A percentile compares a stretch with the other conserved stretches of the same genome.
Conservation (phyloP, 2,329 filamentous ascomycete genomes). For the Nigrograna mackinnonii region DNA sequence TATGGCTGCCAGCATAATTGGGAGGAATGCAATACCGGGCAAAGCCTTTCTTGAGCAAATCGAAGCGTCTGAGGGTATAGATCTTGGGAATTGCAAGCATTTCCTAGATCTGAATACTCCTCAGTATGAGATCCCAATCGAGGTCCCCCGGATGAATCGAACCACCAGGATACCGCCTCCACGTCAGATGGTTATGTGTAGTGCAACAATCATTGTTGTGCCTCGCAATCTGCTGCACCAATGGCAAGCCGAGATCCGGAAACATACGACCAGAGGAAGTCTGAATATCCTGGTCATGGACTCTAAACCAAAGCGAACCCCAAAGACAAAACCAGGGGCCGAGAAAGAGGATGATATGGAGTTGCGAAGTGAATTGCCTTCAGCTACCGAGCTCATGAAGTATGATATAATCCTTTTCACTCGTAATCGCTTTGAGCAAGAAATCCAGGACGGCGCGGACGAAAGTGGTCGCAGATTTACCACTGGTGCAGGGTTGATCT, state of each 20-base stretch:
- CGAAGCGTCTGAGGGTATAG: conserved; percentile 53
- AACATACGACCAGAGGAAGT: conserved; percentile 66
- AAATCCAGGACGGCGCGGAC: conserved; percentile 59
- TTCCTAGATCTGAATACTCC: conserved; percentile 37
- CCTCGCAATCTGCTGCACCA: conserved; percentile 83
- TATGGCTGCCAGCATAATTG: conserved; percentile 74
- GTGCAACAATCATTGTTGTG: conserved; percentile 76
- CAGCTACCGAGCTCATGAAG: conserved; percentile 59
- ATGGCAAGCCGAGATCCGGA: conserved; percentile 79
- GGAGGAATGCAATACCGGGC: conserved; percentile 72
- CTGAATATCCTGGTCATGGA: conserved; percentile 69
- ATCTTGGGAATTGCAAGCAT: conserved; percentile 24
- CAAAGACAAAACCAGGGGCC: conserved; percentile 13
- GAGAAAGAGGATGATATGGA: conserved; percentile 20
- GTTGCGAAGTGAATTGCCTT: conserved; percentile 58
- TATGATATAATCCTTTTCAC: conserved; percentile 83
- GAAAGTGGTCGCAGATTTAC: conserved; percentile 44
- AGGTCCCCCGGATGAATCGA: conserved; percentile 46
- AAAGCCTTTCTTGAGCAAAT: conserved; percentile 63
- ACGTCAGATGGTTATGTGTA: conserved; percentile 64
- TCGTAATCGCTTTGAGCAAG: conserved; percentile 71
- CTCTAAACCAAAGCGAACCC: conserved; percentile 21
- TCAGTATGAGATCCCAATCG: conserved; percentile 45
- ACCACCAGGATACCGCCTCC: conserved; percentile 43
- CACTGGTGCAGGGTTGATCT: conserved; percentile 24